Evolutionary conservation across 2,329 filamentous ascomycete species (phyloP), one percentile per base, ranked within the genome.

Genomic region (Achaetomium macrosporum): DNA sequence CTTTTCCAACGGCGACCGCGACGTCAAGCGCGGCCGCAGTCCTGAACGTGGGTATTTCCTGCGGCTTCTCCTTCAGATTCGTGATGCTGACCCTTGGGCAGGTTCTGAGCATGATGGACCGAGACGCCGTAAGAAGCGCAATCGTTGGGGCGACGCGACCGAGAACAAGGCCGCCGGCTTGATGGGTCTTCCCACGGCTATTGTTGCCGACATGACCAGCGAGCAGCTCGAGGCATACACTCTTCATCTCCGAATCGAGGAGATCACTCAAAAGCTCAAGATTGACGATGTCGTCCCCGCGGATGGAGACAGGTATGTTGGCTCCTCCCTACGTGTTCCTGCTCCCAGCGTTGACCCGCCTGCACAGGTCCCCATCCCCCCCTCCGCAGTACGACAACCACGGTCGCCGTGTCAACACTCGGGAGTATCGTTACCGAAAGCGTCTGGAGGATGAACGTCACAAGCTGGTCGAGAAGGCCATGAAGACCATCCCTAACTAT

Each of bases 401-500:
- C 68, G 93, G 93, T 77, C 89, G 92, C 64, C 93, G 93, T 90
- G 90, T 97, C 75, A 99, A 99, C 74, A 99, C 95, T 54, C 85
- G 95, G 73, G 95, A 99, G 76, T 96, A 92, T 75, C 90, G 93
- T 66, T 99, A 99, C 76, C 87, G 92, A 69, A 99, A 97, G 81
- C 86, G 87, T 59, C 88, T 99, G 59, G 93, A 99, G 75, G 93
- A 99, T 69, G 93, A 99, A 76, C 91, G 93, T 61, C 93, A 99
- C 76, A 97, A 97, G 73, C 81, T 97, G 64, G 89, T 99, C 69
- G 93, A 99, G 70, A 96, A 95, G 79, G 93, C 93, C 65, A 96
- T 97, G 89, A 97, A 97, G 79, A 90, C 89, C 68, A 97, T 99
- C 72, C 92, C 93, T 76, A 96, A 96, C 83, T 99, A 99, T 72